Percentiles rank a stretch among this genome's conserved stretches.
These are phyloP conservation scores for Tylopilus subfusipes DNA, from an alignment of 768 basidiomycete genomes.

Conservation along the genomic window DNA sequence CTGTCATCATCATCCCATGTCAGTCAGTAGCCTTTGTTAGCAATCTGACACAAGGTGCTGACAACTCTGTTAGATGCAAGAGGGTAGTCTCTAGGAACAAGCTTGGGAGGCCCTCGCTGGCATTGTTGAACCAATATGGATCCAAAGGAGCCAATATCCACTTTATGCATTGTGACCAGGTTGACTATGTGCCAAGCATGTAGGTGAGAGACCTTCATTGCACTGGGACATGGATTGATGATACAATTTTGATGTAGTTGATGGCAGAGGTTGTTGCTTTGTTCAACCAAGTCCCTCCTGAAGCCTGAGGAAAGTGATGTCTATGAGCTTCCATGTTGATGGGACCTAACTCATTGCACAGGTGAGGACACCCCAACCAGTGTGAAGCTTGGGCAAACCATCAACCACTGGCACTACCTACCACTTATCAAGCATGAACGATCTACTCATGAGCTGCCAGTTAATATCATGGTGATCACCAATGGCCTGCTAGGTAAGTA, in stretches of 20 bases:
- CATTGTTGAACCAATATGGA: constrained; percentile 36
- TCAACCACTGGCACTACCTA: constrained; percentile 38
- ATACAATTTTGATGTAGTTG: constrained; percentile 12
- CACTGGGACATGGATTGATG: neutral
- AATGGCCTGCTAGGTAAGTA: constrained; percentile 39
- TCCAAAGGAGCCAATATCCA: constrained; percentile 40
- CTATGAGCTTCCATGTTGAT: neutral
- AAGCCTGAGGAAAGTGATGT: constrained; percentile 18
- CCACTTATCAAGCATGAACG: constrained; percentile 27
- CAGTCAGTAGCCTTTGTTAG: too few relatives aligned
- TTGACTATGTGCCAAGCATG: constrained; percentile 29
- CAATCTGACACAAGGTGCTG: too few relatives aligned
- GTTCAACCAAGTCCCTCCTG: constrained; percentile 25
- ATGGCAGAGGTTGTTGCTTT: constrained; percentile 19
- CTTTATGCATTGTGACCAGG: constrained; percentile 40
- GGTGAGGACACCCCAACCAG: constrained; percentile 40
- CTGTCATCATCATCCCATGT: too few relatives aligned
- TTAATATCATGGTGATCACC: constrained; percentile 37
- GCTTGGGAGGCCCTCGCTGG: constrained; percentile 41
- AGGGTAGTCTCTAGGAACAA: constrained; percentile 38
- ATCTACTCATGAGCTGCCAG: constrained; percentile 32
- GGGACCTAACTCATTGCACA: neutral
- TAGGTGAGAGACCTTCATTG: constrained; percentile 9
- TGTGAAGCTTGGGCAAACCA: constrained; percentile 34
- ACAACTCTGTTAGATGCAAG: constrained; percentile 34